A percentile compares a stretch with the other conserved stretches of the same genome.
Evolutionary conservation across 495 filamentous ascomycete species (phyloP).

Genomic region (Daldinia loculata): DNA sequence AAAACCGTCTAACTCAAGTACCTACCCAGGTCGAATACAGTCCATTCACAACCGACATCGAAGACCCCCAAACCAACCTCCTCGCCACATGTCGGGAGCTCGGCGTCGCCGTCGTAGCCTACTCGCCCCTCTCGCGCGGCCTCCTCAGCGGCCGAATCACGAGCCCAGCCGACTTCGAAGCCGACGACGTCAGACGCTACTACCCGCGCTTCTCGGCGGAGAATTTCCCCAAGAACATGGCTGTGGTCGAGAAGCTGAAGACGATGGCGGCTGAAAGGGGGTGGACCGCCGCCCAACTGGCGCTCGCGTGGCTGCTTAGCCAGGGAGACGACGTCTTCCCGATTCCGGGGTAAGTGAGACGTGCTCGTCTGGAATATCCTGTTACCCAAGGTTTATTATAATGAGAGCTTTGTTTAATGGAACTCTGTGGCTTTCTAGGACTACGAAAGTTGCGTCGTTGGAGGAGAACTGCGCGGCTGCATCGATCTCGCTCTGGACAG

Average conservation of each 20-base stretch:
- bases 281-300: constrained; percentile 58
- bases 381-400: too few species aligned
- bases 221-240: constrained; percentile 62
- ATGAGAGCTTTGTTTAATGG: too few species aligned
- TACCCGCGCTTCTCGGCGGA: constrained; percentile 61
- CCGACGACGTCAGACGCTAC: constrained; percentile 51
- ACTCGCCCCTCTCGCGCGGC: constrained; percentile 69
- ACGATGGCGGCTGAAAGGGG: constrained; percentile 59
- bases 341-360: constrained; percentile 57
- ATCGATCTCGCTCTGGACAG: constrained; percentile 38
- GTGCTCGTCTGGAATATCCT: too few species aligned
- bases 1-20: not conserved
- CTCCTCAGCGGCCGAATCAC: constrained; percentile 62
- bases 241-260: constrained; percentile 54
- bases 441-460: constrained; percentile 44
- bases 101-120: constrained; percentile 67
- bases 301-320: constrained; percentile 66
- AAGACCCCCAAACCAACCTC: constrained; percentile 54
- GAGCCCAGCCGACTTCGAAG: constrained; percentile 55
- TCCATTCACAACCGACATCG: constrained; percentile 67
- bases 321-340: constrained; percentile 69
- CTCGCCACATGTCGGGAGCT: constrained; percentile 68
- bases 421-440: constrained; percentile 26
- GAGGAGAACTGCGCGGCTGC: constrained; percentile 49
- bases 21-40: constrained; percentile 62